Conservation (phyloP, 2,329 filamentous ascomycete genomes). For the Didymella pinodella region DNA sequence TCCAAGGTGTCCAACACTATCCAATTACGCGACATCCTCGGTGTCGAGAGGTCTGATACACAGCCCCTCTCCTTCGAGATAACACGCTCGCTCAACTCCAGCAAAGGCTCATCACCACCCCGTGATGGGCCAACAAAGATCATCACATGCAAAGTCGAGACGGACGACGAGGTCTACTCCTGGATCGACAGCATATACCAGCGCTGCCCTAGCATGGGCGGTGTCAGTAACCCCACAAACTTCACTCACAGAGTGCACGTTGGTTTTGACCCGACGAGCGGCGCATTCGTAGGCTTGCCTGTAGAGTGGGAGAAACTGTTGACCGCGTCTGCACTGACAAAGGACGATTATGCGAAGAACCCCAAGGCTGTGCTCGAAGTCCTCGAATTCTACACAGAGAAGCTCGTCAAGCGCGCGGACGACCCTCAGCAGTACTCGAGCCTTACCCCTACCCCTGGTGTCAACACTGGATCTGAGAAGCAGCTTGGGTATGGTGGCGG, state of each 20-base stretch:
- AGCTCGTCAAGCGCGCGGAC: slow-evolving; percentile 74
- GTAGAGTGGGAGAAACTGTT: slow-evolving; percentile 97
- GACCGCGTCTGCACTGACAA: slow-evolving; percentile 95
- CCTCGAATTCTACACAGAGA: slow-evolving; percentile 84
- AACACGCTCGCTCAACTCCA: slow-evolving; percentile 71
- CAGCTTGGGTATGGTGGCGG: slow-evolving; percentile 57
- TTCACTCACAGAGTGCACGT: slow-evolving; percentile 98
- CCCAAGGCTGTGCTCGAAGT: slow-evolving; percentile 76
- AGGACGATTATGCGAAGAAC: slow-evolving; percentile 98
- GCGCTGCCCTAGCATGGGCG: slow-evolving; percentile 95
- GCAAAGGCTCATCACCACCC: slow-evolving; percentile 69
- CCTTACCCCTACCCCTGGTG: slow-evolving; percentile 72
- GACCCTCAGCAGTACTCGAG: slow-evolving; percentile 74
- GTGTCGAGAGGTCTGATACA: slow-evolving; percentile 88
- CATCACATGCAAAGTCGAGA: slow-evolving; percentile 91
- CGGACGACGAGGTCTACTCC: slow-evolving; percentile 95
- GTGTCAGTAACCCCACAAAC: slow-evolving; percentile 97
- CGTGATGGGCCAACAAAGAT: slow-evolving; percentile 83
- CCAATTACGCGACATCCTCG: slow-evolving; percentile 84
- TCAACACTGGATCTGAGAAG: slow-evolving; percentile 56
- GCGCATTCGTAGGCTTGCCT: slow-evolving; percentile 92
- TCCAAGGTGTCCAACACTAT: slow-evolving; percentile 84
- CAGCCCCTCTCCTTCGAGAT: slow-evolving; percentile 95
- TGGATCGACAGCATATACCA: slow-evolving; percentile 99
- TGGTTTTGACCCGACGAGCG: slow-evolving; percentile 93